Conservation (phyloP, 257 asterid species). For the Plantago ovata region DNA sequence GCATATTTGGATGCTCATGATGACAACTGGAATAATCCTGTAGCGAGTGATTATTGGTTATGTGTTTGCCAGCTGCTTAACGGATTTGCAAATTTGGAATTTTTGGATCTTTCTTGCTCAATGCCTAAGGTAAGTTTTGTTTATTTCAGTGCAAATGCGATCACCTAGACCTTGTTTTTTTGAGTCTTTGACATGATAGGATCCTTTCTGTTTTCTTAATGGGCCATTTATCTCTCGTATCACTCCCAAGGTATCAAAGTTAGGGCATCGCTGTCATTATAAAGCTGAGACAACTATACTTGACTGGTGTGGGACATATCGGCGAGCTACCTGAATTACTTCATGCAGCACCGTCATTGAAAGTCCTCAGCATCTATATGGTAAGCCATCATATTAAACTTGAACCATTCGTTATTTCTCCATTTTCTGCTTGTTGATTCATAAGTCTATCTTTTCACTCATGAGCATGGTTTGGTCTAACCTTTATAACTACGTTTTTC, state of each 20-base stretch:
- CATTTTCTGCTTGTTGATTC: no score
- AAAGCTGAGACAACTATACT: background rate
- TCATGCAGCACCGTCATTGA: background rate
- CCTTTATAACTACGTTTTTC: background rate
- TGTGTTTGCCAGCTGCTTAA: background rate
- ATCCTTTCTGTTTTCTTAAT: background rate
- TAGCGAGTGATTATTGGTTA: background rate
- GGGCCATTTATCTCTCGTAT: background rate
- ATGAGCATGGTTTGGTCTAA: background rate
- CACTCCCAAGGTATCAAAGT: background rate
- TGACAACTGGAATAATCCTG: background rate
- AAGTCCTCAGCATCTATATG: background rate
- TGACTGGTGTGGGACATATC: background rate
- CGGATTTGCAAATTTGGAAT: background rate
- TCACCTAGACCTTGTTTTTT: background rate
- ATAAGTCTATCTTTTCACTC: no score
- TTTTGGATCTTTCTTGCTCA: background rate
- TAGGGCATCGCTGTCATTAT: background rate
- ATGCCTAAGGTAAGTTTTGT: background rate
- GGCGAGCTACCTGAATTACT: background rate
- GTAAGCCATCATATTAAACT: background rate
- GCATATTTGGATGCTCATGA: background rate
- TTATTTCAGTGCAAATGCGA: background rate
- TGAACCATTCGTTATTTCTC: no score
- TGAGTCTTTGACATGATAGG: background rate